Evolutionary conservation across 1,139 yeast species (phyloP), one percentile per base, ranked within the genome.

Genomic region (Pichia sp.): DNA sequence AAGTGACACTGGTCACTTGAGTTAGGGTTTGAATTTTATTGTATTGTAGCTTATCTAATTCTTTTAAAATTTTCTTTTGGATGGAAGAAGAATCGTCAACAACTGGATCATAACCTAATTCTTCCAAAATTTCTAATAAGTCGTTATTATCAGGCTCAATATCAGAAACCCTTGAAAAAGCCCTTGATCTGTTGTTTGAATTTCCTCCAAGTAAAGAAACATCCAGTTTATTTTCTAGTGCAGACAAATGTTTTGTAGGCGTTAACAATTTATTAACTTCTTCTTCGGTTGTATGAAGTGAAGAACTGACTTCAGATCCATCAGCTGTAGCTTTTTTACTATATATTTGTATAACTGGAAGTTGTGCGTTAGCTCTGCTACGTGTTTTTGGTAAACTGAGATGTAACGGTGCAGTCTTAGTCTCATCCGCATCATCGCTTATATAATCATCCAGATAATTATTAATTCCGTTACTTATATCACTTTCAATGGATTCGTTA

Each of bases 81-180:
- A 89, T 61, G 0, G 72, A 66, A 24, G 69, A 73, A 6, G 83
- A 71, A 52, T 79, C 82, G 57, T 85, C 94, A 20, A 73, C 66
- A 4, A 48, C 41, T 1, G 80, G 71, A 28, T 75, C 75, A 94
- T 95, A 87, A 33, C 78, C 77, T 27, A 87, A 73, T 50, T 83
- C 92, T 30, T 82, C 86, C 50, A 87, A 71, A 20, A 87, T 64
- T 48, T 86, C 90, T 46, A 77, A 83, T n/a, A 80, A 49, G 30
- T 60, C 58, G 34, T 45, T 48, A 8, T 54, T 55, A 25, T 52
- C 43, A 20, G 52, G 48, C 6, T 39, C 30, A 11, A 50, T 52
- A 5, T 57, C 61, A 11, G 47, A 46, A 4, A 51, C 55, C 35
- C 60, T 53, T 38, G 60, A 58, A 40, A 58, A 54, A 2, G 64